Evolutionary conservation across 164 flowering plant genomes (phyloP).

Genomic region (Vitis amurensis): DNA sequence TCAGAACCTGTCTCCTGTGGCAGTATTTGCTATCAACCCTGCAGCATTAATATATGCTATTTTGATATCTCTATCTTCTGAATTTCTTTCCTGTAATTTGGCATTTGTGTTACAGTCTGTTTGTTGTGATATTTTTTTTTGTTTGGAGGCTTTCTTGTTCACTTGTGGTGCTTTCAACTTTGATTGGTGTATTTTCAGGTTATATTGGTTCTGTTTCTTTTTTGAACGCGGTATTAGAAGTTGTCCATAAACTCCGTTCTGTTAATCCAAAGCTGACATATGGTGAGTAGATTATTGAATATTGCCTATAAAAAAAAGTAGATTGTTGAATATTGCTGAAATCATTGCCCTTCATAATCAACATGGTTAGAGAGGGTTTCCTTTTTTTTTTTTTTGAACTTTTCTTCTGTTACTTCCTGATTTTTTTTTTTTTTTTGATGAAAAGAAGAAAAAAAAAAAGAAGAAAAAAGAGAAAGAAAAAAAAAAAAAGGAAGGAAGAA

Average conservation of each 20-base stretch:
- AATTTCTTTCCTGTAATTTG: background rate
- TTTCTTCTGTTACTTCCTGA: no score
- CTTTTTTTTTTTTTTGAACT: background rate
- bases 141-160: constrained; percentile 1
- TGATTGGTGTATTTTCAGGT: constrained; percentile 49
- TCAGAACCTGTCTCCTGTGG: background rate
- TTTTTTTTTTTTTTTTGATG: no score
- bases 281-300: constrained; percentile 47
- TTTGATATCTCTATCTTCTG: background rate
- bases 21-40: background rate
- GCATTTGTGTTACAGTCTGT: background rate
- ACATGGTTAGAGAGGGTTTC: background rate
- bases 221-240: constrained; percentile 73
- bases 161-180: background rate
- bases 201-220: constrained; percentile 98
- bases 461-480: no score
- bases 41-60: background rate
- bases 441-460: no score
- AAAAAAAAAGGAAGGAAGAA: no score
- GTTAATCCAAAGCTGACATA: constrained; percentile 82
- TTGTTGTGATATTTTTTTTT: background rate
- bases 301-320: background rate
- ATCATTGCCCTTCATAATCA: background rate
- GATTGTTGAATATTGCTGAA: background rate
- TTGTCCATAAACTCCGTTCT: constrained; percentile 77